Evolutionary conservation across 2,329 filamentous ascomycete species (phyloP), one percentile per base, ranked within the genome.

Genomic region (Microsporum ferrugineum): DNA sequence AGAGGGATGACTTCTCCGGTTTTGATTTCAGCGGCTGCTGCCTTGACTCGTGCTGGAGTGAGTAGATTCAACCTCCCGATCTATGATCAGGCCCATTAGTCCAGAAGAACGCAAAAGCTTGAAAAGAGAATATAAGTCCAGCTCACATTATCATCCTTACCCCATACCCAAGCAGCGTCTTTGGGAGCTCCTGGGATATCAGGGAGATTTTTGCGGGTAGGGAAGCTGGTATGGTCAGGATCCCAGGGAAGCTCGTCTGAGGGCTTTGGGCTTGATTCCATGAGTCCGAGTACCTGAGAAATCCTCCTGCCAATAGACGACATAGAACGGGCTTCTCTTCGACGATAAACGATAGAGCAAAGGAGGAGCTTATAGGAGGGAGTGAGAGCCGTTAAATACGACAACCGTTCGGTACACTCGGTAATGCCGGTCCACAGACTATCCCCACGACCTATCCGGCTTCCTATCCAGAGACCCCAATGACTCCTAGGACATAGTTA

Each of bases 121-220:
- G 17, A 14, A 58, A 41, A 5, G n/a, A n/a, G 12, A 23, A 43
- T 33, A 58, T 33, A 27, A 23, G 17, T 49, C 53, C 8, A 31
- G 64, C 66, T n/a, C 65, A 82, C 76, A 64, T 76, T 72, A 65
- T 83, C 82, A 67, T 82, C 74, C 45, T 80, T 73, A 10, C 82
- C 82, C 82, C 82, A 84, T 31, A 83, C 79, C 82, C 82, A 85
- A 17, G 82, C 81, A 17, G 82, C 81, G 33, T 76, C 80, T 17
- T 79, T 73, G 0, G 82, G 82, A 1, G 80, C 80, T 38, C 78
- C 78, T 0, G 77, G 71, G 41, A 84, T 75, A 23, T 71, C 66
- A 23, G 81, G 80, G 2, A 84, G 73, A 58, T 84, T 78, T 59
- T 79, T 78, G 12, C 80, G 73, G 0, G 76, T 76, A 0, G 82